These are phyloP conservation scores for Neopestalotiopsis sp. DNA, from an alignment of 2,329 filamentous ascomycete species.

Conservation along the genomic window DNA sequence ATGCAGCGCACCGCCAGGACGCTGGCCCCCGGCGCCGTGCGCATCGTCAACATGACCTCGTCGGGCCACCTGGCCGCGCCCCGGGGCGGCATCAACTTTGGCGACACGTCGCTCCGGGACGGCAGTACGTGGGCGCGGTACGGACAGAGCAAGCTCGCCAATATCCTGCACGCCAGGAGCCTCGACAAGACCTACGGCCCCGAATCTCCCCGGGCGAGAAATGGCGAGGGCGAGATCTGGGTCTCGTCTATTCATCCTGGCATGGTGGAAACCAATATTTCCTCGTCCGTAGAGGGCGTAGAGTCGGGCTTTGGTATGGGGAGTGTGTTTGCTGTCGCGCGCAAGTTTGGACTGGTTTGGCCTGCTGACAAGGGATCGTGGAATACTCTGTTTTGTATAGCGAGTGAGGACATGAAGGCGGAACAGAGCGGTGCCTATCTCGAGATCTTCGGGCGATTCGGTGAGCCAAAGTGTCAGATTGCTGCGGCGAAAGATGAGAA, in stretches of 20 bases:
- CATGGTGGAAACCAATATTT: constrained; percentile 39
- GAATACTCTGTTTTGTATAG: constrained; percentile 41
- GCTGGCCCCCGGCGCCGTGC: constrained; percentile 29
- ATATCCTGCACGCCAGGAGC: constrained; percentile 45
- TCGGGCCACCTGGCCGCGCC: constrained; percentile 32
- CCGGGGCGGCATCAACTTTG: constrained; percentile 31
- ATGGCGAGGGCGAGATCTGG: constrained; percentile 43
- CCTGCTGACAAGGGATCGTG: constrained; percentile 40
- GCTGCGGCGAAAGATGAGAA: constrained; percentile 36
- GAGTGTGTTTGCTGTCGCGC: constrained; percentile 19
- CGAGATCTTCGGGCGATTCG: constrained; percentile 34
- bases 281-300: constrained; percentile 13
- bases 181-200: constrained; percentile 40
- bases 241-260: constrained; percentile 44
- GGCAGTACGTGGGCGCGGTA: constrained; percentile 37
- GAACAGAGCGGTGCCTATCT: constrained; percentile 42
- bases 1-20: constrained; percentile 36
- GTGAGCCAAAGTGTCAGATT: constrained; percentile 39
- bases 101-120: constrained; percentile 26
- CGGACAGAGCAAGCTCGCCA: constrained; percentile 52
- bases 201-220: constrained; percentile 30
- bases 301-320: constrained; percentile 19
- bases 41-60: constrained; percentile 35
- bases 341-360: constrained; percentile 29
- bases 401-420: constrained; percentile 41